Evolutionary conservation across 78 protist species (phyloP), one percentile per base, ranked within the genome.

Genomic region (Ministeria vibrans): DNA sequence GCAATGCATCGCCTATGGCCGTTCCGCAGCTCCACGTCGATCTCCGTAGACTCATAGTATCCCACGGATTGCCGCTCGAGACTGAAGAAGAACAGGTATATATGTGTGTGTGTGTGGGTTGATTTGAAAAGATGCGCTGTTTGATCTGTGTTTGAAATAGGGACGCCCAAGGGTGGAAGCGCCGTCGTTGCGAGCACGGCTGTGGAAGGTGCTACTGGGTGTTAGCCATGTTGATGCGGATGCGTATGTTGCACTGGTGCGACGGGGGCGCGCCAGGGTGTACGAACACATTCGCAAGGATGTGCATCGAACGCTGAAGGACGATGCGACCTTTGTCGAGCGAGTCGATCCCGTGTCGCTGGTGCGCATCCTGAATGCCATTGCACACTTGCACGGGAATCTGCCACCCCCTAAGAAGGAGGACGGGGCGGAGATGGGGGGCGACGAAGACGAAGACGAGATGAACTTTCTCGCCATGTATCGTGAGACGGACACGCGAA

Each of bases 241-340:
- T n/a, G 42, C 7, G 6, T 80, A 70, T 77, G 69, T 46, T 0
- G 32, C 39, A 5, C 34, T 53, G 39, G 78, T 80, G 39, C 4
- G 6, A n/a, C 9, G 1, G 45, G 77, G 75, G n/a, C 1, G 6
- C 22, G 4, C 44, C 13, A 9, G 11, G 20, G 69, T 23, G n/a
- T 7, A 53, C 41, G 83, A 83, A 5, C 55, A 76, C n/a, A 85
- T 86, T 18, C 9, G 84, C 25, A 71, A 86, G 74, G 89, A 86
- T 63, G 69, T 77, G 32, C 75, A 77, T 30, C 69, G 89, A 23
- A 86, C 89, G 7, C 55, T 86, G 34, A 25, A 28, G 13, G 32
- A 27, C 25, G 81, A 86, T 42, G 41, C 0, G 15, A 1, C 4
- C 7, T 86, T 80, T 42, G 46, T 1, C 43, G 2, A 11, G 43